phyloP scores from a whole-genome alignment of 2,329 filamentous ascomycete genomes.

The Cladosporium oxysporum region DNA sequence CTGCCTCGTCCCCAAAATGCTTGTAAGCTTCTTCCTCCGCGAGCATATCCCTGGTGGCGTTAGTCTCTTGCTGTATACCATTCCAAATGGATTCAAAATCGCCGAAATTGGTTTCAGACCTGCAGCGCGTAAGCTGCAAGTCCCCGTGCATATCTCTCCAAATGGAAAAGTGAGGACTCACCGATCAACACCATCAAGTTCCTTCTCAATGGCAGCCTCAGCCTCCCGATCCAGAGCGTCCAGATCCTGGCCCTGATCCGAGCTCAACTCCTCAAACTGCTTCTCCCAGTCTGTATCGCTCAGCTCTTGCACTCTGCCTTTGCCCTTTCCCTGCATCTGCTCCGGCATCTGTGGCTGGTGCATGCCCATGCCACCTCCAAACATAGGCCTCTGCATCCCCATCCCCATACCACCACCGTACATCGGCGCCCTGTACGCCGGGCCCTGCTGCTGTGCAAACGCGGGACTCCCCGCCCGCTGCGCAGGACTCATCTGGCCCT shows the following conservation, averaged over 20 bases:
- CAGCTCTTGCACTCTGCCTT: conserved; percentile 79
- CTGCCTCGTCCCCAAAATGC: conserved; percentile 72
- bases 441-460: conserved; percentile 32
- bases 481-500: conserved; percentile 62
- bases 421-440: conserved; percentile 62
- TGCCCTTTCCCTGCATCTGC: conserved; percentile 68
- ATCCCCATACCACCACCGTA: conserved; percentile 55
- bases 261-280: conserved; percentile 87
- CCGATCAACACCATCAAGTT: conserved; percentile 88
- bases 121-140: conserved; percentile 23
- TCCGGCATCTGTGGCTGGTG: conserved; percentile 34
- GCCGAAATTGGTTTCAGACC: conserved; percentile 72
- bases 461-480: conserved; percentile 62
- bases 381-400: conserved; percentile 39
- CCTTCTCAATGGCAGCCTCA: conserved; percentile 75
- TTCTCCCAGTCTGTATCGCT: conserved; percentile 95
- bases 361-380: conserved; percentile 56
- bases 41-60: conserved; percentile 66
- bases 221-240: conserved; percentile 61
- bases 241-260: conserved; percentile 58
- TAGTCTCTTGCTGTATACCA: conserved; percentile 74
- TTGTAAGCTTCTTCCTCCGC: conserved; percentile 63
- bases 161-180: conserved; percentile 53
- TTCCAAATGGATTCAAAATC: conserved; percentile 90
- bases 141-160: not conserved